Conservation (phyloP, 2,329 filamentous ascomycete genomes). For the Emmonsiellopsis sp. region DNA sequence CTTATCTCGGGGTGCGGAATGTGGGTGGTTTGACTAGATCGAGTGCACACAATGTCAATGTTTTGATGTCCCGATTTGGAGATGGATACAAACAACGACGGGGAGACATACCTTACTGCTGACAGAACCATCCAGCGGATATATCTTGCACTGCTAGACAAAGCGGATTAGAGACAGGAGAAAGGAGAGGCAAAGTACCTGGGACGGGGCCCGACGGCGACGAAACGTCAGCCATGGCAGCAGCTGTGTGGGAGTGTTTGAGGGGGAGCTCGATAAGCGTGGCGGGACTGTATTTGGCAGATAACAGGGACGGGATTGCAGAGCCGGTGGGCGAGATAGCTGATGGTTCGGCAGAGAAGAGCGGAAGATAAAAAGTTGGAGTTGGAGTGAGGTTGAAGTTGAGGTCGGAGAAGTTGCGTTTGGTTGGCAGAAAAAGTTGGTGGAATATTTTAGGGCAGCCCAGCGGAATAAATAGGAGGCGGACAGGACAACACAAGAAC, state of each 20-base stretch:
- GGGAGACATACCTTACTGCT: slow-evolving; percentile 1
- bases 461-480: neutral
- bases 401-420: neutral
- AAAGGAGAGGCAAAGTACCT: neutral
- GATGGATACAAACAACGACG: neutral
- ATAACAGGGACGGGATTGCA: neutral
- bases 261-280: neutral
- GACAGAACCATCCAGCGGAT: neutral
- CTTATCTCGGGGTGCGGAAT: neutral
- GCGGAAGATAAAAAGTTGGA: neutral
- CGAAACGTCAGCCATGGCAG: slow-evolving; percentile 2
- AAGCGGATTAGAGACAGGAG: neutral
- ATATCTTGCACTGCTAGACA: neutral
- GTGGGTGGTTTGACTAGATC: neutral
- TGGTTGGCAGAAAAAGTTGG: neutral
- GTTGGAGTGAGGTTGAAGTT: neutral
- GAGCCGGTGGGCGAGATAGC: neutral
- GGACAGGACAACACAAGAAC: neutral
- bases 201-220: neutral
- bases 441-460: neutral
- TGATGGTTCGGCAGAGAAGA: neutral
- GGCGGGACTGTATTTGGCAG: neutral
- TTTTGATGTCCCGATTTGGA: neutral
- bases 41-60: slow-evolving; percentile 1
- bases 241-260: neutral